Percentiles rank a stretch among this genome's conserved stretches.
phyloP scores from a whole-genome alignment of 306 rosid genomes.

The Vigna unguiculata region DNA sequence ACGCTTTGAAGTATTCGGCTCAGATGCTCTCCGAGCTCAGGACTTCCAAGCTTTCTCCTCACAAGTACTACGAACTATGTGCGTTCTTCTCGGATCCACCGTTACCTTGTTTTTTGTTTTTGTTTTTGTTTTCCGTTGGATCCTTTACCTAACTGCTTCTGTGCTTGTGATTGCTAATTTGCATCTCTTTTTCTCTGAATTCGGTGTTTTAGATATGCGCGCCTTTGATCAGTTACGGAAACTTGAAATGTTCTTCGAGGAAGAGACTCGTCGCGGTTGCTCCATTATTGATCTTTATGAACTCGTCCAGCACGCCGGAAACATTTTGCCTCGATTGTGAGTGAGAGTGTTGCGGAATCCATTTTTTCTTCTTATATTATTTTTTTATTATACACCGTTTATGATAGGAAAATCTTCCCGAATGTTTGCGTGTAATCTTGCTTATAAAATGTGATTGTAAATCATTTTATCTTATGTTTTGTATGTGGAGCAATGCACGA shows the following conservation, averaged over 20 bases:
- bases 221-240: slow-evolving; percentile 97
- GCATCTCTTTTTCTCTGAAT: not conserved
- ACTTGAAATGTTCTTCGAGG: slow-evolving; percentile 93
- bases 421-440: slow-evolving; percentile 14
- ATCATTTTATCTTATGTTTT: not conserved
- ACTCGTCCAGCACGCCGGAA: slow-evolving; percentile 98
- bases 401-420: not conserved
- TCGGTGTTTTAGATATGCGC: slow-evolving; percentile 78
- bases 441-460: not conserved
- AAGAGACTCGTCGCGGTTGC: slow-evolving; percentile 98
- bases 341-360: slow-evolving; percentile 37
- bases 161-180: slow-evolving; percentile 36
- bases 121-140: slow-evolving; percentile 35
- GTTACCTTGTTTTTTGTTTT: not conserved
- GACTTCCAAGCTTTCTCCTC: slow-evolving; percentile 98
- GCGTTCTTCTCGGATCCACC: slow-evolving; percentile 57
- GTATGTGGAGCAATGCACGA: not conserved
- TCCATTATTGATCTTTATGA: slow-evolving; percentile 95
- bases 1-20: slow-evolving; percentile 94
- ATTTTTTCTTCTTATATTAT: not conserved
- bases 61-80: slow-evolving; percentile 94
- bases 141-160: slow-evolving; percentile 37
- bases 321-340: slow-evolving; percentile 94
- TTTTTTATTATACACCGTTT: not conserved
- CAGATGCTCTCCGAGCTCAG: slow-evolving; percentile 99